These are phyloP conservation scores for Theobroma grandiflorum DNA, from an alignment of 441 rosid species.

Conservation along the genomic window DNA sequence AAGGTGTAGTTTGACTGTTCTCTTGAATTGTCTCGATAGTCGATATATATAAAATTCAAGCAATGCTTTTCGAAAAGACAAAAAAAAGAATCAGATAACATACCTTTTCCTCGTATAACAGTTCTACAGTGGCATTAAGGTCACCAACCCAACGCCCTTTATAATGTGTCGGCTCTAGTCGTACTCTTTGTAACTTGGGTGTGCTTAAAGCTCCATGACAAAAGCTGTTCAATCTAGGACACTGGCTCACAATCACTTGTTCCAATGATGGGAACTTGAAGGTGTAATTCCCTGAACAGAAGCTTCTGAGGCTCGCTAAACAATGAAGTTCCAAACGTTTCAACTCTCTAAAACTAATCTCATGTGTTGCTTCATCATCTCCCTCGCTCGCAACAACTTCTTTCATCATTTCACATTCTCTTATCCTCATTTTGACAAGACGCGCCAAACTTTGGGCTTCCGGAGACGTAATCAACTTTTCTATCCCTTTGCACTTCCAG, in stretches of 20 bases:
- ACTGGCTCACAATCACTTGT: no score
- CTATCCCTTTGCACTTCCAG: neutral
- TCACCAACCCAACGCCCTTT: neutral
- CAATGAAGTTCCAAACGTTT: neutral
- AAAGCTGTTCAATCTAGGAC: conserved; percentile 4
- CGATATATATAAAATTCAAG: no score
- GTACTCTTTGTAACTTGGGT: conserved; percentile 15
- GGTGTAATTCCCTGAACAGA: neutral
- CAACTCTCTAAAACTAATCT: neutral
- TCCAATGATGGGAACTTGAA: conserved; percentile 22
- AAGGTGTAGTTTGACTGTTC: no score
- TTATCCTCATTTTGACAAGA: neutral
- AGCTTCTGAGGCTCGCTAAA: conserved; percentile 5
- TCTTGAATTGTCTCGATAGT: no score
- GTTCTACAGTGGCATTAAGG: conserved; percentile 5
- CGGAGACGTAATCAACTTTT: neutral
- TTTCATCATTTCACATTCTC: neutral
- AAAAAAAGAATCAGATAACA: no score
- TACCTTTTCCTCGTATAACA: conserved; percentile 6
- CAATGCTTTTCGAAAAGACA: no score
- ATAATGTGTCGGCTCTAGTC: neutral
- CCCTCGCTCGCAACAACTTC: conserved; percentile 8
- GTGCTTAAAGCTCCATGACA: neutral
- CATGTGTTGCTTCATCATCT: neutral
- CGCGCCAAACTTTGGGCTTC: neutral